phyloP scores from a whole-genome alignment of 1,139 yeast species.

The Yamadazyma kanchanaburiensis region DNA sequence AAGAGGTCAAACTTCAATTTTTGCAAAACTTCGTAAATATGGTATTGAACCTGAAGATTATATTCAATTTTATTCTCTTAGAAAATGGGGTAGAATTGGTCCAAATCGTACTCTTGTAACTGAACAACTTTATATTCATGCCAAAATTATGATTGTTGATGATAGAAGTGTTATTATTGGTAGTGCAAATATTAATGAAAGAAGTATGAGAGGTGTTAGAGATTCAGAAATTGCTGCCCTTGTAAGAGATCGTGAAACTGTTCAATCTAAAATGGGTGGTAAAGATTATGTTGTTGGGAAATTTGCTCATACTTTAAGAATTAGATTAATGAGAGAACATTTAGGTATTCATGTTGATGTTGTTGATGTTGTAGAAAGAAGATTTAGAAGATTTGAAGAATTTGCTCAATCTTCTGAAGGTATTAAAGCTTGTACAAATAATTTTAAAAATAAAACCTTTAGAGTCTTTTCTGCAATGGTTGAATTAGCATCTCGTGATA shows the following conservation, averaged over 20 bases:
- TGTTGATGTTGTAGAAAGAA: slow-evolving; percentile 78
- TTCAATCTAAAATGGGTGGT: slow-evolving; percentile 79
- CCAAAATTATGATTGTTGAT: slow-evolving; percentile 90
- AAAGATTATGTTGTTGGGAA: slow-evolving; percentile 75
- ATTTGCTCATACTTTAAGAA: slow-evolving; percentile 85
- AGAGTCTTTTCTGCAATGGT: slow-evolving; percentile 60
- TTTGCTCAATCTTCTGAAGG: slow-evolving; percentile 49
- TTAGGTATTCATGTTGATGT: slow-evolving; percentile 90
- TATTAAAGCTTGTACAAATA: slow-evolving; percentile 38
- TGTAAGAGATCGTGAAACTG: slow-evolving; percentile 76
- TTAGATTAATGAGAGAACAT: slow-evolving; percentile 95
- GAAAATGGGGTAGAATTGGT: slow-evolving; percentile 96
- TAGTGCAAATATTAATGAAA: slow-evolving; percentile 92
- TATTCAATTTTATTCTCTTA: slow-evolving; percentile 83
- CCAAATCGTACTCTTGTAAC: slow-evolving; percentile 71
- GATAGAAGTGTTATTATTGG: slow-evolving; percentile 93
- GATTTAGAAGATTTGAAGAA: slow-evolving; percentile 58
- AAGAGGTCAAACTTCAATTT: slow-evolving; percentile 86
- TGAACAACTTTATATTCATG: slow-evolving; percentile 92
- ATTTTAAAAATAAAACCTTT: slow-evolving; percentile 30
- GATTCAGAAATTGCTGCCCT: slow-evolving; percentile 94
- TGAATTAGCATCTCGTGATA: slow-evolving; percentile 69
- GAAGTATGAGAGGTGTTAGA: slow-evolving; percentile 90
- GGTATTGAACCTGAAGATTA: slow-evolving; percentile 90
- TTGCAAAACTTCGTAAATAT: slow-evolving; percentile 70